Conservation (phyloP, 257 asterid species). For the Buddleja alternifolia region DNA sequence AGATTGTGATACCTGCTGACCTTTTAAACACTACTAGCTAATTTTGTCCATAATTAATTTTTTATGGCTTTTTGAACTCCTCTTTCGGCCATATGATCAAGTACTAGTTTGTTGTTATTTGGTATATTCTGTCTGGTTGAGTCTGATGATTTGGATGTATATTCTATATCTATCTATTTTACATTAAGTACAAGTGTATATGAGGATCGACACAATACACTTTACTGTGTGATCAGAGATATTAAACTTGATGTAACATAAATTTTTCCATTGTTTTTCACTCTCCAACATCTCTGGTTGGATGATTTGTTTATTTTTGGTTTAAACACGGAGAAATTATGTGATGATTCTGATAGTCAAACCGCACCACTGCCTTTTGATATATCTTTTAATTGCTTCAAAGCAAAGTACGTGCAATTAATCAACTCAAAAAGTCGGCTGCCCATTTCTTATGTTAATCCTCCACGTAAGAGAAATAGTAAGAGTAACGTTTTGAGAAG, state of each 20-base stretch:
- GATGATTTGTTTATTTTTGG: no score
- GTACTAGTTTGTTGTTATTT: no score
- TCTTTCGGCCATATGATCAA: slow-evolving; percentile 35
- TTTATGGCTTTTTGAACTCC: slow-evolving; percentile 29
- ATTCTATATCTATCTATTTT: no score
- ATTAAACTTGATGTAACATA: no score
- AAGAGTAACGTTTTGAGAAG: slow-evolving; percentile 17
- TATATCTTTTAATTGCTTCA: slow-evolving; percentile 32
- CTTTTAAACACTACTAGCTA: slow-evolving; percentile 2
- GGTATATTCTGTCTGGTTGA: no score
- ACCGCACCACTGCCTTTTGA: slow-evolving; percentile 19
- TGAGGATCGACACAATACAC: no score
- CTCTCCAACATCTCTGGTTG: slow-evolving; percentile 19
- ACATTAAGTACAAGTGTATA: no score
- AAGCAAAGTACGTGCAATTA: slow-evolving; percentile 33
- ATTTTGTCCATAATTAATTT: not conserved
- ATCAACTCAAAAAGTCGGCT: not conserved
- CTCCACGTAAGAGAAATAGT: slow-evolving; percentile 16
- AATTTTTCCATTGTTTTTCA: no score
- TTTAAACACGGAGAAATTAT: slow-evolving; percentile 24
- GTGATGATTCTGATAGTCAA: slow-evolving; percentile 31
- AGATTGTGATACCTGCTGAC: slow-evolving; percentile 15
- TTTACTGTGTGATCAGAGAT: no score
- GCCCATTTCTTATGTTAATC: not conserved
- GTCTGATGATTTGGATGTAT: no score